Evolutionary conservation across 352 stramenopile species (phyloP).

Genomic region (Globisporangium cystogenes): DNA sequence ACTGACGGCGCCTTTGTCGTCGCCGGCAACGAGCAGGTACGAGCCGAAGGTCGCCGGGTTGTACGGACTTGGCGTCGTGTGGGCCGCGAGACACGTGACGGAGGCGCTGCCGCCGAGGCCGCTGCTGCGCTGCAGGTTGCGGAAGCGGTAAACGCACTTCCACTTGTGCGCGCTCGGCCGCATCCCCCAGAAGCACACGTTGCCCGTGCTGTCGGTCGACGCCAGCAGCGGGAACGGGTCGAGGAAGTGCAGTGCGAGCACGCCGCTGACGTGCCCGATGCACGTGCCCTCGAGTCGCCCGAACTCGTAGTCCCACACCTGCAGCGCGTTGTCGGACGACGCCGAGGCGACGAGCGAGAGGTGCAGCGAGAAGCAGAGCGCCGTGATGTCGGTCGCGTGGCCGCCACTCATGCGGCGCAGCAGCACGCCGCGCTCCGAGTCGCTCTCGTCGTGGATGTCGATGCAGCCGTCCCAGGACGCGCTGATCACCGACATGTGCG

Average conservation of each 20-base stretch:
- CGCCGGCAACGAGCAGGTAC: slow-evolving; percentile 58
- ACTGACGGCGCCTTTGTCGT: slow-evolving; percentile 72
- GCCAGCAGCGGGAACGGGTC: slow-evolving; percentile 69
- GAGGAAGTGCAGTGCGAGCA: slow-evolving; percentile 63
- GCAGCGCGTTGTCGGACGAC: slow-evolving; percentile 58
- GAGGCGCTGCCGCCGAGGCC: slow-evolving; percentile 25
- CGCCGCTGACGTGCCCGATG: slow-evolving; percentile 62
- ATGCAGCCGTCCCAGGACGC: slow-evolving; percentile 81
- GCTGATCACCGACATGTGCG: slow-evolving; percentile 83
- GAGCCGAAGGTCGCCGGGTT: slow-evolving; percentile 21
- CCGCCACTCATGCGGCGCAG: slow-evolving; percentile 67
- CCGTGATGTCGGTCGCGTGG: slow-evolving; percentile 74
- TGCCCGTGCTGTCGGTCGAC: slow-evolving; percentile 62
- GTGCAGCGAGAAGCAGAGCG: slow-evolving; percentile 64
- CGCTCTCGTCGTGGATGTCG: slow-evolving; percentile 81
- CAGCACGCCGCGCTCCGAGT: slow-evolving; percentile 70
- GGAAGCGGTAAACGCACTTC: slow-evolving; percentile 74
- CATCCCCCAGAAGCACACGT: slow-evolving; percentile 75
- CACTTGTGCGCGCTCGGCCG: slow-evolving; percentile 54
- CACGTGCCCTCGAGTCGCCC: slow-evolving; percentile 68
- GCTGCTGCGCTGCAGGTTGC: slow-evolving; percentile 30
- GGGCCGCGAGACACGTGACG: slow-evolving; percentile 38
- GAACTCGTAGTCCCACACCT: slow-evolving; percentile 89
- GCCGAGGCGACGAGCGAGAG: slow-evolving; percentile 78
- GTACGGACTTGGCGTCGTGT: slow-evolving; percentile 20